A percentile compares a stretch with the other conserved stretches of the same genome.
These are phyloP conservation scores for Arthrobotrys conoides DNA, from an alignment of 2,329 filamentous ascomycete genomes.

Conservation along the genomic window DNA sequence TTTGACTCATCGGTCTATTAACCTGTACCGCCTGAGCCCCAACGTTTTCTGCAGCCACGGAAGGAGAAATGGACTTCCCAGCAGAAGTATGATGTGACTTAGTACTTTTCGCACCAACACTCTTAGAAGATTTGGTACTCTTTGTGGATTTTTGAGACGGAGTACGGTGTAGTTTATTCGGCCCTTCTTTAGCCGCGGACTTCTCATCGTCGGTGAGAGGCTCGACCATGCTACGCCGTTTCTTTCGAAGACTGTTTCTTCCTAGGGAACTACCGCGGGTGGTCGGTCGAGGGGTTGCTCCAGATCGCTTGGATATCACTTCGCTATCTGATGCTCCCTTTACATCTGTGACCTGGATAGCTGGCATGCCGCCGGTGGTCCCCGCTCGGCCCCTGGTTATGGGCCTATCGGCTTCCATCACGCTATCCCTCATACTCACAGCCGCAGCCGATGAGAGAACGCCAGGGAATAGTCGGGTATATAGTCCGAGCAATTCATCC, in stretches of 20 bases:
- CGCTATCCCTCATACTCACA: slow-evolving; percentile 48
- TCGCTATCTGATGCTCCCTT: slow-evolving; percentile 45
- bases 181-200: slow-evolving; percentile 1
- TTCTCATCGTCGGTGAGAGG: slow-evolving; percentile 57
- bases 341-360: slow-evolving; percentile 47
- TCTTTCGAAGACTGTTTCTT: slow-evolving; percentile 51
- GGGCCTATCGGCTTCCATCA: slow-evolving; percentile 43
- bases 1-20: slow-evolving; percentile 26
- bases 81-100: slow-evolving; percentile 5
- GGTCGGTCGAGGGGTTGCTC: slow-evolving; percentile 6
- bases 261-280: slow-evolving; percentile 53
- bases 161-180: slow-evolving; percentile 45
- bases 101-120: slow-evolving; percentile 50
- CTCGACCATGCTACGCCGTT: slow-evolving; percentile 37
- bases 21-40: slow-evolving; percentile 38
- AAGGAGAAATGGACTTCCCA: slow-evolving; percentile 22
- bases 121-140: slow-evolving; percentile 39
- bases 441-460: slow-evolving; percentile 28
- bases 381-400: slow-evolving; percentile 37
- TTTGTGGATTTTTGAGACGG: slow-evolving; percentile 44
- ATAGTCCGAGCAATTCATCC: slow-evolving; percentile 85
- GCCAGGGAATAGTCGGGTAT: slow-evolving; percentile 78
- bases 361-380: slow-evolving; percentile 29
- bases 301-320: slow-evolving; percentile 23
- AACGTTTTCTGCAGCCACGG: slow-evolving; percentile 29